Conservation (phyloP, 2,329 filamentous ascomycete species). For the Fusarium xylarioides region DNA sequence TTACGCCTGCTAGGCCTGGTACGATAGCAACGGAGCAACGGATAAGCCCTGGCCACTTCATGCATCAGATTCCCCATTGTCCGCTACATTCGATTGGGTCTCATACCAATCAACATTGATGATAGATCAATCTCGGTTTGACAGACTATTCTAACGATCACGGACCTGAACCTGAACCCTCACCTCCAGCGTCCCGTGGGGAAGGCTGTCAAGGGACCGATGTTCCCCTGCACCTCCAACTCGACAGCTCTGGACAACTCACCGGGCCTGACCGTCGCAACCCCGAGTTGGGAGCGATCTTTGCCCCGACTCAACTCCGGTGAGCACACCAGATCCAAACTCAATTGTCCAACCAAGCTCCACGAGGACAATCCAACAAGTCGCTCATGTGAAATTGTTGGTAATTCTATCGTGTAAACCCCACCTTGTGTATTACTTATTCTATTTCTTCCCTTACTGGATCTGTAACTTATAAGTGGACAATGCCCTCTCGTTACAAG, state of each 20-base stretch:
- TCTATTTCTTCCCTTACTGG: background rate
- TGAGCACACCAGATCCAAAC: constrained; percentile 18
- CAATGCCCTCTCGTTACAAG: background rate
- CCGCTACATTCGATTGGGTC: constrained; percentile 9
- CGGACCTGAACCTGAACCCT: background rate
- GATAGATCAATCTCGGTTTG: background rate
- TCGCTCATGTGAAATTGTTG: constrained; percentile 20
- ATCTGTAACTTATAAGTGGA: background rate
- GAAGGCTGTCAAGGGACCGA: constrained; percentile 28
- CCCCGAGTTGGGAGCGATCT: constrained; percentile 19
- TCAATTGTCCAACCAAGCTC: constrained; percentile 22
- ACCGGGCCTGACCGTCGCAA: constrained; percentile 21
- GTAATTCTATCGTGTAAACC: constrained; percentile 26
- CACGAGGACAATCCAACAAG: constrained; percentile 6
- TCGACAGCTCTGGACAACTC: constrained; percentile 6
- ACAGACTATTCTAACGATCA: background rate
- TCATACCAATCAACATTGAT: constrained; percentile 16
- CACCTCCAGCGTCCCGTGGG: constrained; percentile 8
- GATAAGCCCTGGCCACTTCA: background rate
- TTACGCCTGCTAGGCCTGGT: background rate
- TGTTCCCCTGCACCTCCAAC: constrained; percentile 6
- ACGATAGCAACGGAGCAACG: background rate
- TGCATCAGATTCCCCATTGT: constrained; percentile 8
- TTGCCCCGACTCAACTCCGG: constrained; percentile 31
- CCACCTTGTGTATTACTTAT: background rate